Evolutionary conservation across 306 rosid genomes (phyloP), one percentile per base, ranked within the genome.

Genomic region (Betula pendula): DNA sequence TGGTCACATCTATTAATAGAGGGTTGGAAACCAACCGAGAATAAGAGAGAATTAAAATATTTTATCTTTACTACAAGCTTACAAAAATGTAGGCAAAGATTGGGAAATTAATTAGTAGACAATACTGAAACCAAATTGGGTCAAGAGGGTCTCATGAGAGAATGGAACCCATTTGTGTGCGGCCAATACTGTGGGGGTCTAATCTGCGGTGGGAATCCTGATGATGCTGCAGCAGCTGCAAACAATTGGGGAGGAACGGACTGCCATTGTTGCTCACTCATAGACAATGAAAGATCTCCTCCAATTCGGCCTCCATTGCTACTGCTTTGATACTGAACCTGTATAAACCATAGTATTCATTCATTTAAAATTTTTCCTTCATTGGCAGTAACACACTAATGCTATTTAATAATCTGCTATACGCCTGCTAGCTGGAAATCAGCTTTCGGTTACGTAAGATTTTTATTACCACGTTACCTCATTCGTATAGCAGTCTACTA

Each of bases 191-290:
- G 90, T 25, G 84, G 68, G 40, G 84, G 66, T 68, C 84, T 89
- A 47, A 82, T 89, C 85, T 89, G 98, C 48, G 76, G 89, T 81
- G 90, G 87, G 99, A 96, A 96, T 96, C 99, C 99, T 96, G 99
- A 96, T 96, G 99, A 96, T 96, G 99, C 99, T 96, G 99, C 99
- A 88, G 97, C 95, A 85, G 81, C 84, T 86, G 97, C 89, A 78
- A 82, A 81, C 73, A 80, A 52, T 81, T 77, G 93, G 40, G 90
- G 85, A 75, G 84, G 84, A 51, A 88, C 84, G 5, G 84, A 31
- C 81, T 82, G 90, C 89, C 89, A 87, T 67, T 82, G 86, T 51
- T 87, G 81, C 15, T 89, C 89, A 4, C 72, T 84, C 86, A 89
- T 73, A 25, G 89, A 82, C 77, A 90, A 77, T 25, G 92, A 75